Evolutionary conservation across 208 protist species (phyloP).

Genomic region (Trypanosoma boissoni): DNA sequence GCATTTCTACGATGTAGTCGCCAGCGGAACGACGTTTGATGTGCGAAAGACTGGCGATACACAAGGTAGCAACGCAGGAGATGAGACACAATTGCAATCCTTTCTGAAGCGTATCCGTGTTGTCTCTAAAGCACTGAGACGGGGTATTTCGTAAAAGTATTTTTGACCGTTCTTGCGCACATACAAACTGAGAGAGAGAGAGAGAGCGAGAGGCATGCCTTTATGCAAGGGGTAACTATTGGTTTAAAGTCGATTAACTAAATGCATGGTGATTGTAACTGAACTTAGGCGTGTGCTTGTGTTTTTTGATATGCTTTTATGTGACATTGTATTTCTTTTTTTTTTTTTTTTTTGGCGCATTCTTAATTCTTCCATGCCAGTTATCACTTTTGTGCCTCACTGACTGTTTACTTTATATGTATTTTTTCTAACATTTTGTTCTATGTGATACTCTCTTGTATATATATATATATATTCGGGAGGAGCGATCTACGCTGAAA

Average conservation of each 20-base stretch:
- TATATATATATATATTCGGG: no score
- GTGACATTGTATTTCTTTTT: slow-evolving; percentile 4
- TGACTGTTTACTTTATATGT: no score
- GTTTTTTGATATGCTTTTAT: not conserved
- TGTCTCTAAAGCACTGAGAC: slow-evolving; percentile 68
- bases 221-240: no score
- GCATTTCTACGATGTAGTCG: slow-evolving; percentile 71
- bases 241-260: no score
- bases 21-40: slow-evolving; percentile 55
- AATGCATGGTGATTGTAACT: no score
- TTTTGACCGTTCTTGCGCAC: not conserved
- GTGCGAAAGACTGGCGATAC: slow-evolving; percentile 2
- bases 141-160: slow-evolving; percentile 53
- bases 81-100: slow-evolving; percentile 27
- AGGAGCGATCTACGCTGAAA: no score
- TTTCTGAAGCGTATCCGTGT: slow-evolving; percentile 70
- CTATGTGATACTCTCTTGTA: no score
- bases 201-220: not conserved
- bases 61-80: not conserved
- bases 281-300: not conserved
- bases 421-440: no score
- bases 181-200: slow-evolving; percentile 1
- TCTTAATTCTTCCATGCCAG: not conserved
- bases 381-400: no score
- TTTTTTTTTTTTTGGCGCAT: not conserved